phyloP scores from a whole-genome alignment of 805 yeast species.

The Saturnispora zaruensis region DNA sequence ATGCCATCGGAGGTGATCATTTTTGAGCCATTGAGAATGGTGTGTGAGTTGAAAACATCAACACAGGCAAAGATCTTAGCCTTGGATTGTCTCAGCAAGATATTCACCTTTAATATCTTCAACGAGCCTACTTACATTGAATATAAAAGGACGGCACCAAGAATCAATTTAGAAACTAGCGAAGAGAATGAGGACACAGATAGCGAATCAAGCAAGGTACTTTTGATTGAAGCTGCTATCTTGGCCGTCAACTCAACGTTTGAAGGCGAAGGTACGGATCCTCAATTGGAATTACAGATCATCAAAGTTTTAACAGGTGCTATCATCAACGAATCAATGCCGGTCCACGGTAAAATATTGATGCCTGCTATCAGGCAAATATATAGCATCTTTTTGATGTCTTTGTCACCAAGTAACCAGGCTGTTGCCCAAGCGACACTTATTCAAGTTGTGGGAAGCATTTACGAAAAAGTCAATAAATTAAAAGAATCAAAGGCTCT shows the following conservation, averaged over 20 bases:
- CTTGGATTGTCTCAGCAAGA: slow-evolving; percentile 77
- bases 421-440: slow-evolving; percentile 92
- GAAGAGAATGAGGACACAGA: slow-evolving; percentile 37
- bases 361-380: slow-evolving; percentile 88
- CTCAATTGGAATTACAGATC: slow-evolving; percentile 82
- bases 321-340: slow-evolving; percentile 66
- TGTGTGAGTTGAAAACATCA: slow-evolving; percentile 48
- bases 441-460: slow-evolving; percentile 79
- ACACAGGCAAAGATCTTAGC: slow-evolving; percentile 63
- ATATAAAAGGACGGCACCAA: slow-evolving; percentile 16
- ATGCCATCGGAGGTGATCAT: slow-evolving; percentile 43
- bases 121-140: slow-evolving; percentile 46
- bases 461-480: slow-evolving; percentile 58
- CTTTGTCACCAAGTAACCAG: slow-evolving; percentile 76
- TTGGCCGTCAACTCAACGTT: slow-evolving; percentile 78
- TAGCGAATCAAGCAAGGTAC: slow-evolving; percentile 31
- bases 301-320: slow-evolving; percentile 88
- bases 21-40: slow-evolving; percentile 68
- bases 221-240: slow-evolving; percentile 72
- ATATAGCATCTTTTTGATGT: slow-evolving; percentile 82
- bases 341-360: slow-evolving; percentile 84
- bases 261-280: slow-evolving; percentile 88
- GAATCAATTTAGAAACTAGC: slow-evolving; percentile 20
- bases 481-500: neutral
- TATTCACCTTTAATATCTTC: slow-evolving; percentile 79